phyloP scores from a whole-genome alignment of 768 basidiomycete genomes.

The Pisolithus orientalis region DNA sequence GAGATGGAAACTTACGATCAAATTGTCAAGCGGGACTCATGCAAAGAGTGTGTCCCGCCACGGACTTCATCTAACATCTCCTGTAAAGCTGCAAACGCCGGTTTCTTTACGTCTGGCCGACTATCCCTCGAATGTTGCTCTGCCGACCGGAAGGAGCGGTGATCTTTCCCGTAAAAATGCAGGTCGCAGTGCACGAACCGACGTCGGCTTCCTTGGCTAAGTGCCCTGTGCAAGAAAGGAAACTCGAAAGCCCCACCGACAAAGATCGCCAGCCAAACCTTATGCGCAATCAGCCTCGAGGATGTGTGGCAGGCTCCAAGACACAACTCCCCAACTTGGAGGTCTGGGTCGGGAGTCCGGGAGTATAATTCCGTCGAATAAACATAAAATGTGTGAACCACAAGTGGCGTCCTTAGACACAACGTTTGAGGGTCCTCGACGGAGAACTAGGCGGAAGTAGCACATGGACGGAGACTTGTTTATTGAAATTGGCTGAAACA shows the following conservation, averaged over 20 bases:
- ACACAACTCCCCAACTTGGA: not conserved
- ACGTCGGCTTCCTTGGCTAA: too few species aligned
- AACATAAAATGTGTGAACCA: not conserved
- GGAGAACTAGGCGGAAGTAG: not conserved
- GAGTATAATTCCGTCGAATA: not conserved
- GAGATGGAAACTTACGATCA: not conserved
- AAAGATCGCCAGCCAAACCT: too few species aligned
- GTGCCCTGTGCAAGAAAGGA: too few species aligned
- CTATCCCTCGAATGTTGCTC: not conserved
- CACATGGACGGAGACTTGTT: not conserved
- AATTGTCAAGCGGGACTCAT: constrained; percentile 14
- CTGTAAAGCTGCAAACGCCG: constrained; percentile 7
- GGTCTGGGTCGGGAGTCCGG: not conserved
- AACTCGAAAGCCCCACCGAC: too few species aligned
- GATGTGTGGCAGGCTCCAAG: too few species aligned
- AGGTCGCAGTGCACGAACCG: not conserved
- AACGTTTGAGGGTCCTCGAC: not conserved
- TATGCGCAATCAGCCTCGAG: not conserved
- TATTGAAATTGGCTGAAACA: not conserved
- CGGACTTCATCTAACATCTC: constrained; percentile 12
- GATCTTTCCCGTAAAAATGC: not conserved
- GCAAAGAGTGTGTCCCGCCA: constrained; percentile 23
- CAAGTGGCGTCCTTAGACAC: not conserved
- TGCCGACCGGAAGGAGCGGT: not conserved
- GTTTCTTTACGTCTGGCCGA: constrained; percentile 7